Evolutionary conservation across 1,284 basidiomycete genomes (phyloP).

Genomic region (Butyriboletus appendiculatus): DNA sequence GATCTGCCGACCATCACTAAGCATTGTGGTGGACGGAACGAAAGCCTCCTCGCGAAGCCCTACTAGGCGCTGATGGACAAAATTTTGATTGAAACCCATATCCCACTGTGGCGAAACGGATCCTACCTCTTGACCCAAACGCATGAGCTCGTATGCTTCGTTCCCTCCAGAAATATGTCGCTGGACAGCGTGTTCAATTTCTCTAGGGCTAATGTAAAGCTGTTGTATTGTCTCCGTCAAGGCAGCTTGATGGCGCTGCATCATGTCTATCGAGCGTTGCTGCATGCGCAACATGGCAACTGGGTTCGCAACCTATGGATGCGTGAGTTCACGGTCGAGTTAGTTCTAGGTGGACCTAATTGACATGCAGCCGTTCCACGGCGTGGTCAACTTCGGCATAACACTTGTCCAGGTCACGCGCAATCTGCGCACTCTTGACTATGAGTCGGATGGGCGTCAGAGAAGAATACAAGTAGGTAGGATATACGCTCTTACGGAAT

Average conservation of each 20-base stretch:
- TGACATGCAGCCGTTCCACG: constrained; percentile 44
- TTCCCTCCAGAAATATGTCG: constrained; percentile 42
- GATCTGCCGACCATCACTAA: constrained; percentile 23
- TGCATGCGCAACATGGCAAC: constrained; percentile 38
- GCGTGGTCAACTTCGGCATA: constrained; percentile 43
- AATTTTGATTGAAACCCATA: background rate
- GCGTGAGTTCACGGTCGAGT: constrained; percentile 1
- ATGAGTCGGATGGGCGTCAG: constrained; percentile 1
- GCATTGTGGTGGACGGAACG: constrained; percentile 10
- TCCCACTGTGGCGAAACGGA: background rate
- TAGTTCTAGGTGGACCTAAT: constrained; percentile 6
- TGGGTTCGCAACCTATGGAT: constrained; percentile 37
- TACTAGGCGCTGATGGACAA: constrained; percentile 34
- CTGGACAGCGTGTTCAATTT: constrained; percentile 39
- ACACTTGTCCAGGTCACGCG: constrained; percentile 43
- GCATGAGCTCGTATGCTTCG: constrained; percentile 49
- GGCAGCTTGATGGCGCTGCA: constrained; percentile 36
- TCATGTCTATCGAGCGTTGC: constrained; percentile 36
- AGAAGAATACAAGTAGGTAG: background rate
- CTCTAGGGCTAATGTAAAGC: constrained; percentile 38
- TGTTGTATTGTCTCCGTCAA: constrained; percentile 40
- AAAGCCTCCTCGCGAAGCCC: constrained; percentile 11
- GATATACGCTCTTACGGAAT: constrained; percentile 36
- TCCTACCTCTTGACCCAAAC: constrained; percentile 47
- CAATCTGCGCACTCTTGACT: constrained; percentile 51